phyloP scores from a whole-genome alignment of 805 yeast genomes.

The Brettanomyces naardenensis region DNA sequence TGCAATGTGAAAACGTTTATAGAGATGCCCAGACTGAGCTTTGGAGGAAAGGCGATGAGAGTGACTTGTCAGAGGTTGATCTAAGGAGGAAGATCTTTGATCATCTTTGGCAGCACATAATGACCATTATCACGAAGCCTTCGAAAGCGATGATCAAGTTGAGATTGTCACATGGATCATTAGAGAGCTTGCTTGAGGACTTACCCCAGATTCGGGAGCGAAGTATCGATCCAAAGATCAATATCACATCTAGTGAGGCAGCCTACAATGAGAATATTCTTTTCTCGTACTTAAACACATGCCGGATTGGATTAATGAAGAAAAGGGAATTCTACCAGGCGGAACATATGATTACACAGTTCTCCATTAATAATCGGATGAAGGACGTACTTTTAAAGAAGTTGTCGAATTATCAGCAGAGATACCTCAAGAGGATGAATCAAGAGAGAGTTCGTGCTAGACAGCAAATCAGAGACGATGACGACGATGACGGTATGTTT shows the following conservation, averaged over 20 bases:
- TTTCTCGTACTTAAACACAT: slow-evolving; percentile 15
- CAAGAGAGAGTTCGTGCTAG: slow-evolving; percentile 5
- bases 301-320: slow-evolving; percentile 15
- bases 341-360: slow-evolving; percentile 19
- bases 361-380: slow-evolving; percentile 17
- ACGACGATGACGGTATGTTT: slow-evolving; percentile 22
- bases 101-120: slow-evolving; percentile 17
- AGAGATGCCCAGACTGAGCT: slow-evolving; percentile 14
- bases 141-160: slow-evolving; percentile 15
- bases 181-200: slow-evolving; percentile 16
- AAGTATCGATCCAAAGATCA: slow-evolving; percentile 6
- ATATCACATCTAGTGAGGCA: slow-evolving; percentile 11
- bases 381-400: slow-evolving; percentile 10
- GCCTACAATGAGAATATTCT: slow-evolving; percentile 15
- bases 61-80: neutral
- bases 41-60: slow-evolving; percentile 11
- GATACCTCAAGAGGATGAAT: slow-evolving; percentile 13
- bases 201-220: slow-evolving; percentile 15
- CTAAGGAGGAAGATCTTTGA: slow-evolving; percentile 18
- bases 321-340: slow-evolving; percentile 20
- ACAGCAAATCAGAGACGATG: slow-evolving; percentile 16
- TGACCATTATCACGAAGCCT: slow-evolving; percentile 9
- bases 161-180: slow-evolving; percentile 16
- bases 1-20: slow-evolving; percentile 15
- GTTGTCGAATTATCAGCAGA: slow-evolving; percentile 11